Conservation (phyloP, 2,329 filamentous ascomycete species). For the Talaromyces piceae region DNA sequence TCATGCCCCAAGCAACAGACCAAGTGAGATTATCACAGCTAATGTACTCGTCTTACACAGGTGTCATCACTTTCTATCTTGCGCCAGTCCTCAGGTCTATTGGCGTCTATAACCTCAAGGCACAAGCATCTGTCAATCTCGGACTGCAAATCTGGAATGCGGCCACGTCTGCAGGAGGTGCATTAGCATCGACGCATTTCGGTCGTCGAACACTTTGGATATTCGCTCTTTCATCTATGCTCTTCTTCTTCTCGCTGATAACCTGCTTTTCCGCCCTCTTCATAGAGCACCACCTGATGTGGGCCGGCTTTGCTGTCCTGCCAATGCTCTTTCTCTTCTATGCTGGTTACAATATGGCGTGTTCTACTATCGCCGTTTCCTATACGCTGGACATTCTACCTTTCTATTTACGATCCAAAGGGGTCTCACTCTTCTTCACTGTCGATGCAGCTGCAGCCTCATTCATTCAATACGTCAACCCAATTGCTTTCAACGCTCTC, state of each 20-base stretch:
- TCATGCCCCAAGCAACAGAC: slow-evolving; percentile 25
- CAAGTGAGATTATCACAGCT: background rate
- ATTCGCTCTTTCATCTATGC: slow-evolving; percentile 23
- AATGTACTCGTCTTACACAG: slow-evolving; percentile 7
- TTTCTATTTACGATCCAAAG: slow-evolving; percentile 32
- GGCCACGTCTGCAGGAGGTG: slow-evolving; percentile 22
- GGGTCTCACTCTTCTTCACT: slow-evolving; percentile 22
- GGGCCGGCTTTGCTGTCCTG: slow-evolving; percentile 19
- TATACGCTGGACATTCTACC: slow-evolving; percentile 27
- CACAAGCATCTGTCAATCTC: slow-evolving; percentile 21
- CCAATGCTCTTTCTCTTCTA: slow-evolving; percentile 21
- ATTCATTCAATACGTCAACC: slow-evolving; percentile 19
- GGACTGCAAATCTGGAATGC: slow-evolving; percentile 19
- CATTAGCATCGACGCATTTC: slow-evolving; percentile 48
- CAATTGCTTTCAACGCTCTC: slow-evolving; percentile 1
- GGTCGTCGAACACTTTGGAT: slow-evolving; percentile 55
- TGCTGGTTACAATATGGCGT: slow-evolving; percentile 25
- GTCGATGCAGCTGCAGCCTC: slow-evolving; percentile 21
- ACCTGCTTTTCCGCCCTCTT: slow-evolving; percentile 18
- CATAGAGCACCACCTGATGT: slow-evolving; percentile 14
- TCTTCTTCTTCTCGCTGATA: slow-evolving; percentile 18
- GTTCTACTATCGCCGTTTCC: slow-evolving; percentile 20
- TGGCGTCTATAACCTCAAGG: slow-evolving; percentile 19
- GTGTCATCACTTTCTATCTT: slow-evolving; percentile 29
- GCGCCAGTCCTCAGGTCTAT: slow-evolving; percentile 29